Base-by-base conservation (phyloP, 495 filamentous ascomycete species). In the Aspergillus cavernicola region DNA sequence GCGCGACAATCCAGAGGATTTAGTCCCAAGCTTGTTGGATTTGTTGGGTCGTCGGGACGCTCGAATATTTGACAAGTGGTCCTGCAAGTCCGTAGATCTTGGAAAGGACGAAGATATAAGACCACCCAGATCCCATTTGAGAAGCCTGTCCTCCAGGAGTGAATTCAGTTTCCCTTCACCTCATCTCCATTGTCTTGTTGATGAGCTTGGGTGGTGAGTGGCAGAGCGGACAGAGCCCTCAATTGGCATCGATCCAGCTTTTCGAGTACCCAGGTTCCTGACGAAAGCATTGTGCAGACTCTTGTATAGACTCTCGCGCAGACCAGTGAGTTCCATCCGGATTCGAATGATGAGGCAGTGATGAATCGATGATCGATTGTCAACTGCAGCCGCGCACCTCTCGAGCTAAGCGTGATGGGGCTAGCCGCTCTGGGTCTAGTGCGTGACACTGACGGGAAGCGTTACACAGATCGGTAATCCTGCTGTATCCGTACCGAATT, bases 361-460 rank as follows among this genome's bases (percentile, higher is more conserved):
- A 9, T 28, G 24, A 28, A n/a, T n/a, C 9, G 24, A 9, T 28
- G 24, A 28, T 28, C 13, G 23, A 13, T 18, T 8, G 35, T 23
- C 44, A 22, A 47, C 33, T 47, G 53, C 47, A 51, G 40, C 53
- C 53, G 53, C 53, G 53, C 53, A 55, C 40, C 33, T 43, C 18
- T 46, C 46, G 40, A 45, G 53, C 39, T 51, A 50, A 51, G 52
- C 23, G 52, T 54, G 52, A 54, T 54, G 22, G 26, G 10, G 15
- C 52, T 54, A 56, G 39, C 46, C 23, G 13, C n/a, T 40, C 19
- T 22, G 4, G 40, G 40, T 24, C 31, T 58, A 58, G 43, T 6
- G 56, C 32, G 50, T 58, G 50, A 48, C 44, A 52, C 36, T 53
- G 44, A 53, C 49, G 39, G 35, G 22, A 39, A 37, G 16, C 36